Conservation (phyloP, 2,329 filamentous ascomycete genomes). For the Cytospora piceae region DNA sequence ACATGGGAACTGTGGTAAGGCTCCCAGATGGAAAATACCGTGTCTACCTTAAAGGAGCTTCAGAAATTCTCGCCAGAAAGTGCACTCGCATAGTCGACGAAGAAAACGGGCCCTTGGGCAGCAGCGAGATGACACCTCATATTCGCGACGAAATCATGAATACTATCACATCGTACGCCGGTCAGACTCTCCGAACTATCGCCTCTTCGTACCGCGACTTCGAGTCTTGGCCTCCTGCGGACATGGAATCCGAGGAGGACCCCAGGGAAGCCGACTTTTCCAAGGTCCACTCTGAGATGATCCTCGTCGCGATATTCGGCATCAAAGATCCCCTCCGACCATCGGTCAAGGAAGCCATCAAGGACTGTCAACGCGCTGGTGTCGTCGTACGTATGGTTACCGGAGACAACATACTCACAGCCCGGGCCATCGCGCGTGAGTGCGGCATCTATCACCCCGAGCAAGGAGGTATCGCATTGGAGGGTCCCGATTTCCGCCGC, state of each 20-base stretch:
- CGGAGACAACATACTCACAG: conserved; percentile 68
- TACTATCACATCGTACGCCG: conserved; percentile 65
- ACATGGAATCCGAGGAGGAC: conserved; percentile 59
- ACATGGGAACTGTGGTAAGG: conserved; percentile 59
- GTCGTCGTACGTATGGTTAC: conserved; percentile 78
- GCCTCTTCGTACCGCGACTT: conserved; percentile 76
- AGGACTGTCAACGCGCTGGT: conserved; percentile 68
- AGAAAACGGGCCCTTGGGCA: conserved; percentile 53
- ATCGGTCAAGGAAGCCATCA: conserved; percentile 69
- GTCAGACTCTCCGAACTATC: conserved; percentile 73
- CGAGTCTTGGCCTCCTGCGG: conserved; percentile 70
- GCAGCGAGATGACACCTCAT: conserved; percentile 56
- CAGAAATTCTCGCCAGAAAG: conserved; percentile 56
- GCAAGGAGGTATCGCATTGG: conserved; percentile 29
- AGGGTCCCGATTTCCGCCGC: conserved; percentile 20
- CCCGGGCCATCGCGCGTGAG: conserved; percentile 64
- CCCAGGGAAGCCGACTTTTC: conserved; percentile 65
- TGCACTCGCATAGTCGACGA: conserved; percentile 45
- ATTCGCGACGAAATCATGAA: conserved; percentile 58
- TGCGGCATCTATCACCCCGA: conserved; percentile 50
- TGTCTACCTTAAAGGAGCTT: conserved; percentile 60
- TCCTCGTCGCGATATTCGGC: conserved; percentile 71
- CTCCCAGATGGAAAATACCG: conserved; percentile 51
- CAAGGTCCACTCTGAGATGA: conserved; percentile 72
- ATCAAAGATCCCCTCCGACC: conserved; percentile 75